Evolutionary conservation across 257 asterid genomes (phyloP).

Genomic region (Salvia rosmarinus): DNA sequence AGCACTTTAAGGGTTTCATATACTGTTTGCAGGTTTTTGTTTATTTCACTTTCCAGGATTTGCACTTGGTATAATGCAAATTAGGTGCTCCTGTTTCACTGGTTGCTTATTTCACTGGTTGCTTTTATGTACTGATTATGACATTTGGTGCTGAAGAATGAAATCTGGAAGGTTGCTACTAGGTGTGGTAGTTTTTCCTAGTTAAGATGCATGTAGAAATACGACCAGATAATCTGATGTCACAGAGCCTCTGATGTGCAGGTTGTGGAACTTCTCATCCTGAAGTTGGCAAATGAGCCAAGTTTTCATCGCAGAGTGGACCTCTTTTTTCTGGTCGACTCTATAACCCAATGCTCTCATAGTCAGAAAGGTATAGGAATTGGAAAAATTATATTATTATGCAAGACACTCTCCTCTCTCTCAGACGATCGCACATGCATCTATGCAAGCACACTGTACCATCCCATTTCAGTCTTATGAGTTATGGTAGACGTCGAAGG

Average conservation of each 20-base stretch:
- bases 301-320: conserved; percentile 85
- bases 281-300: conserved; percentile 76
- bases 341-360: conserved; percentile 96
- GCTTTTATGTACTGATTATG: conserved; percentile 15
- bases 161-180: conserved; percentile 1
- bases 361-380: conserved; percentile 74
- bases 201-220: conserved; percentile 5
- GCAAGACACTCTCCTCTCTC: neutral
- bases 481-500: neutral
- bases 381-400: neutral
- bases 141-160: conserved; percentile 13
- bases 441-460: neutral
- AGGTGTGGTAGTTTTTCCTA: conserved; percentile 13
- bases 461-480: neutral
- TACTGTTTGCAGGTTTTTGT: neutral
- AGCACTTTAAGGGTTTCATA: neutral
- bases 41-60: neutral
- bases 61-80: conserved; percentile 2
- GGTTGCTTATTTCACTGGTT: neutral
- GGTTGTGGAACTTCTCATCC: conserved; percentile 93
- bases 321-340: conserved; percentile 90
- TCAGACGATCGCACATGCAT: neutral
- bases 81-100: conserved; percentile 3
- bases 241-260: conserved; percentile 38
- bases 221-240: conserved; percentile 31